Evolutionary conservation across 2,329 filamentous ascomycete genomes (phyloP), one percentile per base, ranked within the genome.

Genomic region (Ambrosiella cleistominuta): DNA sequence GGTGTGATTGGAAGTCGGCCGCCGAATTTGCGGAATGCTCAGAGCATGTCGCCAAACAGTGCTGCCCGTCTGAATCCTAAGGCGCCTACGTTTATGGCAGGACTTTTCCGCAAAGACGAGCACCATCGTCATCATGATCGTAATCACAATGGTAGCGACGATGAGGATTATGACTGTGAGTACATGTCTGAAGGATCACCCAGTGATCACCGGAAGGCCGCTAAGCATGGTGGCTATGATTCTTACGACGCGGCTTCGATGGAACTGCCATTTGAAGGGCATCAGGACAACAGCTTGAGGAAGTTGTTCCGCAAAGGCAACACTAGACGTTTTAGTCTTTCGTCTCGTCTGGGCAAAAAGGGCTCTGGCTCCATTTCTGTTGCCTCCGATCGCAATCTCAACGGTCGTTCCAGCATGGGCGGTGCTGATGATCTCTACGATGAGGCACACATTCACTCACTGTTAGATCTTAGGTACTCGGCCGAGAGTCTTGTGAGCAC

Each of bases 71-170:
- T 97, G 36, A 97, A 98, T 65, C 93, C 93, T 7, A 80, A 87
- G 6, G 93, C 91, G 0, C 90, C 90, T 7, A 87, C 85, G 0
- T 97, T 97, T 67, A 91, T 85, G 70, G 83, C 78, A 8, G 78
- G 82, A 42, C 80, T 93, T 60, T 79, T 82, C 64, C 74, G 76
- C 13, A 70, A 64, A 61, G 70, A 70, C 42, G 69, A 70, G 64
- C 68, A 71, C 2, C 12, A 55, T 5, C 56, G 62, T n/a, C 59
- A 70, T 40, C 44, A 39, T 15, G 44, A 49, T 27, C n/a, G 39
- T 15, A 39, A 40, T 11, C 12, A 45, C 7, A 17, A 45, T 12
- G 36, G 44, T 35, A 15, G 38, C 9, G 54, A 27, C 19, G 35
- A 57, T 44, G 58, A 40, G 19, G 9, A 52, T 13, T 38, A 52